Evolutionary conservation across 305 asterid species (phyloP), one percentile per base, ranked within the genome.

Genomic region (Solanum chacoense): DNA sequence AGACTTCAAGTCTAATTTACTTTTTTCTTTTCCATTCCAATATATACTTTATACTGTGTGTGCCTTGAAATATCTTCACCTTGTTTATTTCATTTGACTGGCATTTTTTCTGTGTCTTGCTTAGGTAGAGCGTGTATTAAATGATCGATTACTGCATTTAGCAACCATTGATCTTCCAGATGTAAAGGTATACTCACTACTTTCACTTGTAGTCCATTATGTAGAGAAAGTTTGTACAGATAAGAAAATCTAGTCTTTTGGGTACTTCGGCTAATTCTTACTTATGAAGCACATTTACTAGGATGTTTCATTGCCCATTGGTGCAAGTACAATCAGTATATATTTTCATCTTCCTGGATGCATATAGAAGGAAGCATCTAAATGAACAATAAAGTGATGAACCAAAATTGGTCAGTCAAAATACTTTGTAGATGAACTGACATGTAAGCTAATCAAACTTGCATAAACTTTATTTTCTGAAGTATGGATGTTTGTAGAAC

Each of bases 161-260:
- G 95, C 98, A 67, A 93, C 90, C 92, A 94, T 92, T 92, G 99
- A 97, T 91, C 93, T 96, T 91, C 97, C 92, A 88, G 96, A 97
- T 90, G 97, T 96, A 88, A 97, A 97, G 98, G 99, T 97, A 95
- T 90, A 35, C 67, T 55, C 88, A 24, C 79, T 76, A 84, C 71
- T 78, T 34, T 85, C 69, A 45, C 42, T 85, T 88, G 63, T 67
- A 40, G 84, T 40, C 65, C 87, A 78, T 24, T 20, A 34, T 87
- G 69, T 81, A 37, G 31, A 55, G 87, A n/a, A 84, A 55, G n/a
- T 32, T 55, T 55, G 32, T 32, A 35, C 75, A 84, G 74, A 84
- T 31, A 29, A 55, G 87, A 34, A 84, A 84, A 84, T 84, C 75
- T 32, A 59, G 75, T 31, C 75, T 59, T 59, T 32, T 55, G 87